Conservation (phyloP, 2,329 filamentous ascomycete genomes). For the Fusarium sororula region DNA sequence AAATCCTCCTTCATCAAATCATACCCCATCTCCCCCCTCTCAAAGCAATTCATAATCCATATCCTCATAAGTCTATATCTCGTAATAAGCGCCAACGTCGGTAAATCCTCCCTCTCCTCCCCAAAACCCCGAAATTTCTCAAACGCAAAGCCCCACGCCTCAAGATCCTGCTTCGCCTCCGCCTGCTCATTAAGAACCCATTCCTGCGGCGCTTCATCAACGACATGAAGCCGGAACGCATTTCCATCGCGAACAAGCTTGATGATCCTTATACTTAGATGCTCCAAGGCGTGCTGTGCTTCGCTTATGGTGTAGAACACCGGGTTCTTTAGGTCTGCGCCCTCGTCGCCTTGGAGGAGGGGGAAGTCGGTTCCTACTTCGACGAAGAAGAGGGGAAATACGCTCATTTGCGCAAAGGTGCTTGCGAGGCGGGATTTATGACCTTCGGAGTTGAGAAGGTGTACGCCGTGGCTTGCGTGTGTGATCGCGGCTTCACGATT, state of each 20-base stretch:
- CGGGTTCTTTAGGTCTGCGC: background rate
- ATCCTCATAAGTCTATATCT: conserved; percentile 46
- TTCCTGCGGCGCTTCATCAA: conserved; percentile 15
- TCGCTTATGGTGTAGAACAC: conserved; percentile 30
- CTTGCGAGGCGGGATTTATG: conserved; percentile 46
- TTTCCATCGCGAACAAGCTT: conserved; percentile 45
- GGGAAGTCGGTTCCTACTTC: conserved; percentile 6
- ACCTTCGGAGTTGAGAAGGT: conserved; percentile 44
- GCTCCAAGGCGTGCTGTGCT: conserved; percentile 45
- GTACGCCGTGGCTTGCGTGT: conserved; percentile 52
- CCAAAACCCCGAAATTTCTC: background rate
- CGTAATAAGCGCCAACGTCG: conserved; percentile 41
- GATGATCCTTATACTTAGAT: conserved; percentile 40
- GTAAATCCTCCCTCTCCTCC: conserved; percentile 3
- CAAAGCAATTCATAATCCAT: conserved; percentile 47
- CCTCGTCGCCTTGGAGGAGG: background rate
- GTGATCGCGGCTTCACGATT: conserved; percentile 48
- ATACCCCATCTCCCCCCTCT: conserved; percentile 46
- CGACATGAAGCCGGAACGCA: conserved; percentile 34
- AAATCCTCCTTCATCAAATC: conserved; percentile 47
- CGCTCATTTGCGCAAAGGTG: conserved; percentile 50
- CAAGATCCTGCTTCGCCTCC: conserved; percentile 33
- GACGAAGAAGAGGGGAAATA: conserved; percentile 53
- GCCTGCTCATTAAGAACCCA: conserved; percentile 38
- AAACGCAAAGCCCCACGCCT: conserved; percentile 46